phyloP scores from a whole-genome alignment of 2,329 filamentous ascomycete genomes.

The Ophiostoma montium region DNA sequence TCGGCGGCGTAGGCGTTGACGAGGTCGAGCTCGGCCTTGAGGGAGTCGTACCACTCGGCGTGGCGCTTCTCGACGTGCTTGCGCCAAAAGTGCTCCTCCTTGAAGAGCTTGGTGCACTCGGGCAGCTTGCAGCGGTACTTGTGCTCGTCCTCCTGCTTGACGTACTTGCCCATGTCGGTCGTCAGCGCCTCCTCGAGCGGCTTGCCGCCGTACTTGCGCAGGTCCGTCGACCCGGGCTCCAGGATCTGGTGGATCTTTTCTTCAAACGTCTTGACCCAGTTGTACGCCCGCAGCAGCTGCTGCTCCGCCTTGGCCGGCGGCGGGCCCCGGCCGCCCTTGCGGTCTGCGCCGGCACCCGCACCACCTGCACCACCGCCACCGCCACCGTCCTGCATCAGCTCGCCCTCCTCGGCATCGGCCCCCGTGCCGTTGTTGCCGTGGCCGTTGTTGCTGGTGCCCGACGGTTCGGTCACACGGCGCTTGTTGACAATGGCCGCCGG shows the following conservation, averaged over 20 bases:
- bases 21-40: slow-evolving; percentile 77
- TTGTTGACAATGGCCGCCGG: slow-evolving; percentile 61
- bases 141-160: slow-evolving; percentile 95
- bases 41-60: slow-evolving; percentile 65
- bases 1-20: slow-evolving; percentile 93
- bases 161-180: slow-evolving; percentile 72
- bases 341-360: neutral
- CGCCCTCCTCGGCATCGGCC: slow-evolving; percentile 45
- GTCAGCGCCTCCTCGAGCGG: slow-evolving; percentile 72
- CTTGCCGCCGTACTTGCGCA: slow-evolving; percentile 83
- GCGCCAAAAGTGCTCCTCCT: slow-evolving; percentile 91
- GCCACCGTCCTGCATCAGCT: slow-evolving; percentile 49
- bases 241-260: slow-evolving; percentile 90
- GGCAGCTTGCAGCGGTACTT: slow-evolving; percentile 96
- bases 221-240: slow-evolving; percentile 74
- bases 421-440: no score
- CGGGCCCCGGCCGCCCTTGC: slow-evolving; percentile 51
- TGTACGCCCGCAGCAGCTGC: slow-evolving; percentile 86
- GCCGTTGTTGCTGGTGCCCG: slow-evolving; percentile 17
- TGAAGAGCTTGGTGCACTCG: slow-evolving; percentile 93
- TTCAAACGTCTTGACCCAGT: slow-evolving; percentile 98
- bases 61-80: slow-evolving; percentile 98
- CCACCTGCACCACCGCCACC: slow-evolving; percentile 25
- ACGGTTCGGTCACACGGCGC: slow-evolving; percentile 25
- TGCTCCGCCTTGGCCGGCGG: slow-evolving; percentile 68